These are phyloP conservation scores for Echria macrotheca DNA, from an alignment of 495 filamentous ascomycete genomes.

Conservation along the genomic window DNA sequence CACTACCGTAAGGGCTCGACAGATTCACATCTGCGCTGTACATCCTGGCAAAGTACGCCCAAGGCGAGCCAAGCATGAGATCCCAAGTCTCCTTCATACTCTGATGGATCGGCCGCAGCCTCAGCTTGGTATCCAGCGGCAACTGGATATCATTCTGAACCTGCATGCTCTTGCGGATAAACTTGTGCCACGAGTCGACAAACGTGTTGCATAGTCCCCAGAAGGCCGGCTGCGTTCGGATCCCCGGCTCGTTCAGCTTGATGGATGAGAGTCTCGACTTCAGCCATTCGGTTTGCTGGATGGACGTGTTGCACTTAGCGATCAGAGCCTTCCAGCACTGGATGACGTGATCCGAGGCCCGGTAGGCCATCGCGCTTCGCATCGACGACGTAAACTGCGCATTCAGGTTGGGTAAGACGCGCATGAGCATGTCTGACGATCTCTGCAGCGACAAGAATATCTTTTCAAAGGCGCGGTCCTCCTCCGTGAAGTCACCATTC, in stretches of 20 bases:
- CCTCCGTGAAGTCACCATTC: conserved; percentile 57
- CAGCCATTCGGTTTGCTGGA: conserved; percentile 62
- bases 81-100: conserved; percentile 68
- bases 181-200: conserved; percentile 67
- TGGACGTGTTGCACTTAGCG: conserved; percentile 56
- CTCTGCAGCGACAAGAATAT: conserved; percentile 68
- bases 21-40: conserved; percentile 11
- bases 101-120: conserved; percentile 71
- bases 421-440: conserved; percentile 61
- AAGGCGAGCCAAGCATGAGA: conserved; percentile 70
- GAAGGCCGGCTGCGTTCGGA: conserved; percentile 70
- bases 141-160: conserved; percentile 55
- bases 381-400: conserved; percentile 53
- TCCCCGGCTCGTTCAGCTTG: conserved; percentile 75
- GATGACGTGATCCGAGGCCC: conserved; percentile 45
- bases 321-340: conserved; percentile 66
- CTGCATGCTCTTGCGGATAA: conserved; percentile 66
- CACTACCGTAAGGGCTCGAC: conserved; percentile 30
- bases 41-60: conserved; percentile 46
- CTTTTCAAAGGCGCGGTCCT: conserved; percentile 72
- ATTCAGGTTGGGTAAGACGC: conserved; percentile 59
- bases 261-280: conserved; percentile 66
- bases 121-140: conserved; percentile 58
- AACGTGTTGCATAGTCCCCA: conserved; percentile 78
- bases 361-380: conserved; percentile 36